Evolutionary conservation across 2,329 filamentous ascomycete genomes (phyloP).

Genomic region (Coniochaeta prunicola): DNA sequence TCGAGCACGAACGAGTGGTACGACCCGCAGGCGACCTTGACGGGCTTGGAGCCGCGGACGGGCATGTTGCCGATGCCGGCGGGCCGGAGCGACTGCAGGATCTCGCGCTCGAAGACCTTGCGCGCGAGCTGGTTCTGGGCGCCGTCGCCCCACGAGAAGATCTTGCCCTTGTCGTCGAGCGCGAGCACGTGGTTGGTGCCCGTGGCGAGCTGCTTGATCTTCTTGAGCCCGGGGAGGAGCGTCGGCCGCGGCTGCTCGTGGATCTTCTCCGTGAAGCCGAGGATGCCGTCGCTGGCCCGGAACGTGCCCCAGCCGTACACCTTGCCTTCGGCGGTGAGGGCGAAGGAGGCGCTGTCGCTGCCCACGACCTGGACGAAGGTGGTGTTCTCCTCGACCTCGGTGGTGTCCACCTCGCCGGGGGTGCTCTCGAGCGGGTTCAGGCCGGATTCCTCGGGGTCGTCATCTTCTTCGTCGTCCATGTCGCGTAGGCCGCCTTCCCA

Average conservation of each 20-base stretch:
- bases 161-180: conserved; percentile 55
- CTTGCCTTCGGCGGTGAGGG: conserved; percentile 64
- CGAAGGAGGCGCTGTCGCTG: conserved; percentile 69
- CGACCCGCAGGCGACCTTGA: conserved; percentile 58
- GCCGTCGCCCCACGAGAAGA: conserved; percentile 66
- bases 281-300: conserved; percentile 47
- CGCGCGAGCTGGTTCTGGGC: conserved; percentile 60
- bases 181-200: conserved; percentile 68
- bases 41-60: conserved; percentile 51
- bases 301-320: conserved; percentile 86
- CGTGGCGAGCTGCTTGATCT: conserved; percentile 55
- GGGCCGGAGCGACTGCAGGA: conserved; percentile 23
- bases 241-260: conserved; percentile 39
- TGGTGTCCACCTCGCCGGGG: conserved; percentile 50
- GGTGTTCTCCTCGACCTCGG: conserved; percentile 18
- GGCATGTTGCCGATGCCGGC: conserved; percentile 23
- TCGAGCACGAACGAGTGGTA: conserved; percentile 81
- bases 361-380: conserved; percentile 56
- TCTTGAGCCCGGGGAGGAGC: conserved; percentile 56
- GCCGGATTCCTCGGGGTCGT: conserved; percentile 29
- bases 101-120: conserved; percentile 50
- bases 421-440: conserved; percentile 58
- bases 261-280: conserved; percentile 22
- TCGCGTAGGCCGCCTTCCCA: conserved; percentile 53
- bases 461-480: conserved; percentile 41